Evolutionary conservation across 2,329 filamentous ascomycete species (phyloP).

Genomic region (Coleophoma eucalyptorum): DNA sequence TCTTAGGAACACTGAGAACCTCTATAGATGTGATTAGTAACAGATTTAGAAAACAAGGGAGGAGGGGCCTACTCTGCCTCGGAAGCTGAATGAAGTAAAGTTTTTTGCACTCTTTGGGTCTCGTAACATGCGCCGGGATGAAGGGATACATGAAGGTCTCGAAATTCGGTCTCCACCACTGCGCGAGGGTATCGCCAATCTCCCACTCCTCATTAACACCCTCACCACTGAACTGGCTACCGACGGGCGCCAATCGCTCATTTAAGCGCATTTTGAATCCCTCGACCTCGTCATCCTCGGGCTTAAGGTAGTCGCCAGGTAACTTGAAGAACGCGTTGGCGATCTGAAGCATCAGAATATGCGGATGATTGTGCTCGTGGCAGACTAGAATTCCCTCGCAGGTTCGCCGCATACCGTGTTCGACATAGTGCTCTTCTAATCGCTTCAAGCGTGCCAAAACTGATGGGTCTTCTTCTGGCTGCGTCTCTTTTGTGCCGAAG

Average conservation of each 20-base stretch:
- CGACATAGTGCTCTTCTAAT: conserved; percentile 89
- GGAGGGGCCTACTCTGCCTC: conserved; percentile 66
- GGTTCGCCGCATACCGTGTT: conserved; percentile 93
- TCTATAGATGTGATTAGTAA: conserved; percentile 47
- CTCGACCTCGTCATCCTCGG: conserved; percentile 84
- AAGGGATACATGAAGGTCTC: conserved; percentile 99
- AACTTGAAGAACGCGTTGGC: conserved; percentile 99
- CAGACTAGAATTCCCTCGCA: conserved; percentile 97
- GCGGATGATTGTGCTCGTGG: conserved; percentile 98
- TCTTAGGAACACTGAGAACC: conserved; percentile 94
- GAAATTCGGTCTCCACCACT: conserved; percentile 99
- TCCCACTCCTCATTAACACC: conserved; percentile 92
- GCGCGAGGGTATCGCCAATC: conserved; percentile 88
- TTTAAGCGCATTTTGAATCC: conserved; percentile 95
- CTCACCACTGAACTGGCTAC: conserved; percentile 74
- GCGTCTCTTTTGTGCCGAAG: conserved; percentile 96
- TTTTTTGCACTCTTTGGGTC: conserved; percentile 99
- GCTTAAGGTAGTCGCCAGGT: conserved; percentile 89
- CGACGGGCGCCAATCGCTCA: conserved; percentile 90
- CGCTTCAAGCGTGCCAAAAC: conserved; percentile 89
- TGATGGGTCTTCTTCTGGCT: conserved; percentile 95
- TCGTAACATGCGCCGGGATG: conserved; percentile 89
- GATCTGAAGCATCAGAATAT: conserved; percentile 98
- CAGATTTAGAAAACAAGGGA: not conserved
- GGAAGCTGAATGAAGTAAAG: conserved; percentile 95